These are phyloP conservation scores for Amylocystis lapponica DNA, from an alignment of 768 basidiomycete species.

Conservation along the genomic window DNA sequence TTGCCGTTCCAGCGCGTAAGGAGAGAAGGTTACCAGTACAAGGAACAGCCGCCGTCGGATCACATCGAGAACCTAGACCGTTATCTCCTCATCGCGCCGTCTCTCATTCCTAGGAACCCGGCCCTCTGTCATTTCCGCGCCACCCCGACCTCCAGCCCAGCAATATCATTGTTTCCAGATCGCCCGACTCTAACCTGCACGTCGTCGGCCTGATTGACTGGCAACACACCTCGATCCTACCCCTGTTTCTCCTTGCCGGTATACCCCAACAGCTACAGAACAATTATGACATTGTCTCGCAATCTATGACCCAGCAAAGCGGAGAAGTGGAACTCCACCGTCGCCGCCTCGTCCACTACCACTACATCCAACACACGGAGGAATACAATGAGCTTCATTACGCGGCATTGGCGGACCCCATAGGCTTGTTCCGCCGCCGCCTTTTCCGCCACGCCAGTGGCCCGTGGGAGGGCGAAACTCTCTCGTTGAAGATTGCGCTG, in stretches of 20 bases:
- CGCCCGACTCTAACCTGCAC: slow-evolving; percentile 36
- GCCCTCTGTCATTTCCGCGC: slow-evolving; percentile 37
- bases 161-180: slow-evolving; percentile 44
- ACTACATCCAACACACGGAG: slow-evolving; percentile 41
- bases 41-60: slow-evolving; percentile 36
- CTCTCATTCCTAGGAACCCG: slow-evolving; percentile 36
- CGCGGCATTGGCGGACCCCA: slow-evolving; percentile 32
- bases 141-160: slow-evolving; percentile 34
- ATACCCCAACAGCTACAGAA: slow-evolving; percentile 42
- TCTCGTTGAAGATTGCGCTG: slow-evolving; percentile 39
- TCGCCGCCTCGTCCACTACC: slow-evolving; percentile 43
- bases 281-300: slow-evolving; percentile 37
- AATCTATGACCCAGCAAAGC: slow-evolving; percentile 31
- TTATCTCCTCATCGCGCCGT: slow-evolving; percentile 44
- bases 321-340: slow-evolving; percentile 32
- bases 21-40: slow-evolving; percentile 40
- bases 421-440: slow-evolving; percentile 30
- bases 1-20: slow-evolving; percentile 36
- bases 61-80: slow-evolving; percentile 45
- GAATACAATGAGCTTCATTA: slow-evolving; percentile 41
- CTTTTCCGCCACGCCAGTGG: slow-evolving; percentile 39
- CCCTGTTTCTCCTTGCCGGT: slow-evolving; percentile 43
- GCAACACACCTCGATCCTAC: slow-evolving; percentile 45
- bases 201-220: slow-evolving; percentile 29
- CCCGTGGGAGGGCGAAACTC: slow-evolving; percentile 48